Base-by-base conservation (phyloP, 495 filamentous ascomycete genomes). In the Trichoderma virens region DNA sequence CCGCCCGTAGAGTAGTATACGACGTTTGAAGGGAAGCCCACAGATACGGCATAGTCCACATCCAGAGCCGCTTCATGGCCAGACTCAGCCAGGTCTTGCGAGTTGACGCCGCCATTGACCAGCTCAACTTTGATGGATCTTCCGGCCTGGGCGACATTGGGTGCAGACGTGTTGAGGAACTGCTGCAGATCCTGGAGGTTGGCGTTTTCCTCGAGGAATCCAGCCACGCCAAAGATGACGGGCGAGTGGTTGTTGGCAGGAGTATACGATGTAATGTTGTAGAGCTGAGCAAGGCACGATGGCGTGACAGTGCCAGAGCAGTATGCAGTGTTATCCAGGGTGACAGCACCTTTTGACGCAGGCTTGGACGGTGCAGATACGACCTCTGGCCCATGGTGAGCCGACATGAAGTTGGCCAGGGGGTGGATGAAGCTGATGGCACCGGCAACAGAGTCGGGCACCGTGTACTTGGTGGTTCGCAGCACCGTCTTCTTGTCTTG, bases 51-150 rank as follows among this genome's bases (percentile, higher is more conserved):
- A 67, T 91, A 91, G 66, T 93, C 85, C 2, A 91, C 78, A 65
- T 91, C 88, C 20, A 93, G 76, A 61, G 86, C 88, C 39, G 89
- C 89, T 71, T 94, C 90, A 20, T 78, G 71, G 64, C 77, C 76
- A 20, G 75, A 75, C 28, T 68, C 63, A 65, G 67, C 54, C 20
- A 64, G 70, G 2, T 75, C 66, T 63, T 89, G 82, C 0, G 78
- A 73, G 64, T 86, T 84, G 8, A 76, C 70, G 20, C 80, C 86
- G 47, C 83, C 85, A 68, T 89, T 86, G 62, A 90, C 78, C 20
- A 78, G 77, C 14, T 82, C 78, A 11, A 86, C 80, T 0, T 80
- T 79, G 77, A 92, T 93, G 66, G 87, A 89, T 56, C 80, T 76
- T 4, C 74, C 30, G 64, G 68, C 65, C 18, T 66, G 65, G 3